A percentile compares a stretch with the other conserved stretches of the same genome.
phyloP scores from a whole-genome alignment of 495 filamentous ascomycete genomes.

The Geopyxis carbonaria region DNA sequence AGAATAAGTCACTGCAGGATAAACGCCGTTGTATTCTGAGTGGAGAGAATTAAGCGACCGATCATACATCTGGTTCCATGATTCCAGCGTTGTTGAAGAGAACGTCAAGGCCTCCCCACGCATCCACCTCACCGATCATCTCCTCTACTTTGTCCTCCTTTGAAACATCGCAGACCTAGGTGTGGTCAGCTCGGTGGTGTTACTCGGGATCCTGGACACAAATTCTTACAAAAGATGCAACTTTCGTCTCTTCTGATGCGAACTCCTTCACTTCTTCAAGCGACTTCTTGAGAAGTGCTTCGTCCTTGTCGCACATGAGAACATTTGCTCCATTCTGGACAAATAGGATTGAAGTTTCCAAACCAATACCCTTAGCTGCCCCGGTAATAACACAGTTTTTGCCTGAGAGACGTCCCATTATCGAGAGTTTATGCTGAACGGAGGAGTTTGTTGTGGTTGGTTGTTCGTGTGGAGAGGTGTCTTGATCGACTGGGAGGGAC shows the following conservation, averaged over 20 bases:
- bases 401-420: constrained; percentile 52
- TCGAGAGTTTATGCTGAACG: constrained; percentile 2
- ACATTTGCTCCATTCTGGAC: constrained; percentile 77
- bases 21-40: too few species aligned
- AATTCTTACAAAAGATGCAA: constrained; percentile 39
- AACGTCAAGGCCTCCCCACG: constrained; percentile 83
- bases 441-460: too few species aligned
- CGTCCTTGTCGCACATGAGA: constrained; percentile 62
- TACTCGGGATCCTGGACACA: neutral
- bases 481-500: neutral
- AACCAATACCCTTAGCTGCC: constrained; percentile 83
- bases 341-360: constrained; percentile 87
- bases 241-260: constrained; percentile 42
- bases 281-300: constrained; percentile 54
- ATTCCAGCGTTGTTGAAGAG: constrained; percentile 99
- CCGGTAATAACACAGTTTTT: constrained; percentile 94
- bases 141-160: constrained; percentile 11
- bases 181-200: neutral
- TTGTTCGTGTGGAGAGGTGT: neutral
- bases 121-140: constrained; percentile 35
- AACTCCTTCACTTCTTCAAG: constrained; percentile 51
- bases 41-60: too few species aligned
- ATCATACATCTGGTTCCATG: constrained; percentile 54
- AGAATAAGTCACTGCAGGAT: too few species aligned
- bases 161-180: constrained; percentile 40